Conservation (phyloP, 2,329 filamentous ascomycete genomes). For the Trichoderma pleuroti region DNA sequence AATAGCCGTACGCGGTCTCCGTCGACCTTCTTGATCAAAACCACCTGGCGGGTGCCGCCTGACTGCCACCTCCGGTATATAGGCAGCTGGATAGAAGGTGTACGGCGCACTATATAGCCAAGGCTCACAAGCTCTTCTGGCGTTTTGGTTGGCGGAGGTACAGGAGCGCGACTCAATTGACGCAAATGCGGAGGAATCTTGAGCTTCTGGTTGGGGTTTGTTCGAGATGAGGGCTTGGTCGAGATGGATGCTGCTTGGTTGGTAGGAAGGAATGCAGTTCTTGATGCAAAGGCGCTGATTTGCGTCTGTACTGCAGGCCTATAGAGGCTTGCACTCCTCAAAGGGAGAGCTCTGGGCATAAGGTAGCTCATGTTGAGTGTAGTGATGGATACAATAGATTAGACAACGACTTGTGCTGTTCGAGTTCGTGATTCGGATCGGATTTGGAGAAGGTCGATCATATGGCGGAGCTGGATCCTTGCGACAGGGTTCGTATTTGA, state of each 20-base stretch:
- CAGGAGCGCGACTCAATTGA: slow-evolving; percentile 27
- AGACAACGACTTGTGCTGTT: neutral
- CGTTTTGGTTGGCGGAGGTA: slow-evolving; percentile 32
- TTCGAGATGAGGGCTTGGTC: slow-evolving; percentile 25
- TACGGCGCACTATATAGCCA: slow-evolving; percentile 70
- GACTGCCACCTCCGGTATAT: slow-evolving; percentile 73
- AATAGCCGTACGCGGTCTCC: slow-evolving; percentile 65
- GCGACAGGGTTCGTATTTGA: neutral
- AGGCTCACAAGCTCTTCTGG: slow-evolving; percentile 29
- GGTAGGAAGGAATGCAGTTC: slow-evolving; percentile 22
- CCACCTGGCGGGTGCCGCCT: slow-evolving; percentile 72
- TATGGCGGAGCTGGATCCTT: neutral
- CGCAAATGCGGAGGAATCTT: slow-evolving; percentile 28
- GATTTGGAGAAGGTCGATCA: neutral
- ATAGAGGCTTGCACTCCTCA: slow-evolving; percentile 23
- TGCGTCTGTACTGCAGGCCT: neutral
- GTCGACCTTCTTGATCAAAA: slow-evolving; percentile 73
- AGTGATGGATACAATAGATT: neutral
- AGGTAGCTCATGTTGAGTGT: slow-evolving; percentile 28
- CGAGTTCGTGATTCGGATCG: neutral
- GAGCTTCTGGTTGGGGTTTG: slow-evolving; percentile 27
- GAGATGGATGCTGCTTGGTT: slow-evolving; percentile 23
- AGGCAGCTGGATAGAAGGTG: slow-evolving; percentile 65
- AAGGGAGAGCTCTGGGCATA: slow-evolving; percentile 25
- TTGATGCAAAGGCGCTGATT: slow-evolving; percentile 15